Percentiles rank a stretch among this genome's conserved stretches.
These are phyloP conservation scores for Umbelopsis sp. DNA, from an alignment of 192 early-diverging fungal species.

Conservation along the genomic window DNA sequence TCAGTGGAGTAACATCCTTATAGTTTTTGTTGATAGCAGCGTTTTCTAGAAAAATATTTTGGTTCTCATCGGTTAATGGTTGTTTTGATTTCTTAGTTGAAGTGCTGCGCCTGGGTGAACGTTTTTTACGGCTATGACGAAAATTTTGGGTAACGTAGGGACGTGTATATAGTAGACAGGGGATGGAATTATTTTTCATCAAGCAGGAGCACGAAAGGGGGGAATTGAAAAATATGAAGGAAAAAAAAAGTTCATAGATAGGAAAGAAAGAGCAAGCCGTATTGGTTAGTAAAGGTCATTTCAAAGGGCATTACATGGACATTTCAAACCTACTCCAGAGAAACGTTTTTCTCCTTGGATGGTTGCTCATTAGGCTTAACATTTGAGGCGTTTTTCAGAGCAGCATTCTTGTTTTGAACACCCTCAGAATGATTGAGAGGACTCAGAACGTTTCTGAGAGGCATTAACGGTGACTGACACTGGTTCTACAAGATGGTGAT, in stretches of 20 bases:
- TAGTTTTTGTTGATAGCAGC: background rate
- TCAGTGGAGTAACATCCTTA: background rate
- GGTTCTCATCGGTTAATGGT: conserved; percentile 4
- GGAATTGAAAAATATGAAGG: background rate
- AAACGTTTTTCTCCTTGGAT: background rate
- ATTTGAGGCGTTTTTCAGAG: background rate
- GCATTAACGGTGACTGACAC: conserved; percentile 2
- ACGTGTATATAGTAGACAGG: background rate
- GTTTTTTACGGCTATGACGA: conserved; percentile 9
- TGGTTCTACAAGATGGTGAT: conserved; percentile 16
- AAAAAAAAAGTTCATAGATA: background rate
- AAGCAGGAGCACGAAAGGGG: background rate
- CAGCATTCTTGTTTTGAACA: conserved; percentile 21
- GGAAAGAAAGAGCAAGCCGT: background rate
- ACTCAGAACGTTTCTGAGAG: conserved; percentile 19
- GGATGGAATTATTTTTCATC: background rate
- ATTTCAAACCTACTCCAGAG: background rate
- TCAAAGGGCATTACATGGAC: background rate
- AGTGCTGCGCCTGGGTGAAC: background rate
- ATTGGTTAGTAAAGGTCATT: background rate
- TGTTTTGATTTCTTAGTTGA: conserved; percentile 16
- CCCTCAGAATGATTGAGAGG: conserved; percentile 18
- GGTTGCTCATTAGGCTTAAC: background rate
- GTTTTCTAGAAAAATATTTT: background rate
- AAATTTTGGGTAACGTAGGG: background rate